Percentiles rank a stretch among this genome's conserved stretches.
Conservation (phyloP, 2,329 filamentous ascomycete genomes). For the Fonsecaea monophora region DNA sequence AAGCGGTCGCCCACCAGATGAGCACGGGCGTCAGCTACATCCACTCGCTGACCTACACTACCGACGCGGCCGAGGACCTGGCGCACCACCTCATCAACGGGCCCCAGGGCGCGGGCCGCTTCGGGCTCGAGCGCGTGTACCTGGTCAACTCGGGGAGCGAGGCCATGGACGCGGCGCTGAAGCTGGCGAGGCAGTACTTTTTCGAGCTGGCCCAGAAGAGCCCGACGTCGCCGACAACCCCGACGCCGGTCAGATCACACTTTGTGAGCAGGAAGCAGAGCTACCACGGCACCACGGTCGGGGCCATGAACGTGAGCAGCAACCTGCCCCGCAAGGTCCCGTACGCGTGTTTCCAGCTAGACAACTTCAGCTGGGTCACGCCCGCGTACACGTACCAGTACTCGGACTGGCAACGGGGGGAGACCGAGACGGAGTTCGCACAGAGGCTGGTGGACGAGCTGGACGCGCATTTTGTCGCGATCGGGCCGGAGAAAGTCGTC, state of each 20-base stretch:
- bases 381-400: slow-evolving; percentile 49
- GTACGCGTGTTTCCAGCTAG: slow-evolving; percentile 42
- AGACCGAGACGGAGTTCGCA: slow-evolving; percentile 53
- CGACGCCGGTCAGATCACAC: slow-evolving; percentile 32
- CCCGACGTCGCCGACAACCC: slow-evolving; percentile 37
- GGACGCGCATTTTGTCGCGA: slow-evolving; percentile 55
- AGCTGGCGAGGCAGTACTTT: slow-evolving; percentile 59
- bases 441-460: slow-evolving; percentile 53
- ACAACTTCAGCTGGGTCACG: slow-evolving; percentile 38
- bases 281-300: slow-evolving; percentile 61
- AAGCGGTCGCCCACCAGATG: slow-evolving; percentile 67
- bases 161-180: slow-evolving; percentile 57
- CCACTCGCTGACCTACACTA: slow-evolving; percentile 65
- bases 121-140: slow-evolving; percentile 59
- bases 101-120: slow-evolving; percentile 46
- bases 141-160: slow-evolving; percentile 67
- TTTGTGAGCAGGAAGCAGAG: slow-evolving; percentile 56
- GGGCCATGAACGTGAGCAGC: slow-evolving; percentile 52
- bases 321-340: slow-evolving; percentile 45
- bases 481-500: slow-evolving; percentile 57
- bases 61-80: slow-evolving; percentile 60
- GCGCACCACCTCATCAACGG: slow-evolving; percentile 58
- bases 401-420: slow-evolving; percentile 43
- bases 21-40: slow-evolving; percentile 56
- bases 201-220: slow-evolving; percentile 47